phyloP scores from a whole-genome alignment of 768 basidiomycete species.

The Boletus rex-veris region DNA sequence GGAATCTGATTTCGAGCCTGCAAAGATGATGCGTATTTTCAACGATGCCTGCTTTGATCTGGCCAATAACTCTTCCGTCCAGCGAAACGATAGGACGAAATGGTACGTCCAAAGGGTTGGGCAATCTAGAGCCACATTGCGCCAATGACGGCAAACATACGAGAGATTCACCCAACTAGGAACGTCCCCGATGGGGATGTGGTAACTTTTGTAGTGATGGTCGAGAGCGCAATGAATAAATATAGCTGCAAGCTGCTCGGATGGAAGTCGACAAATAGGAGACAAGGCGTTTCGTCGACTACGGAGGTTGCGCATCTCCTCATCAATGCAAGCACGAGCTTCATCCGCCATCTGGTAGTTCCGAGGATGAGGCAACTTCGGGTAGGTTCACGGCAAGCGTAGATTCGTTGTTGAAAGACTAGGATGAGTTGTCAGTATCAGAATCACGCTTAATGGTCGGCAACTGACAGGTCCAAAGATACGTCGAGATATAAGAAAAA shows the following conservation, averaged over 20 bases:
- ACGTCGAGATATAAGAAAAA: too few relatives aligned
- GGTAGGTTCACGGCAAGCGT: too few relatives aligned
- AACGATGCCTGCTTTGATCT: conserved; percentile 40
- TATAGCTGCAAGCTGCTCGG: conserved; percentile 10
- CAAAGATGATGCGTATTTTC: neutral
- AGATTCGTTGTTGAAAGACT: too few relatives aligned
- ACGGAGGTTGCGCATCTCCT: neutral
- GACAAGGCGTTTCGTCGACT: conserved; percentile 9
- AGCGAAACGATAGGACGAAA: conserved; percentile 29
- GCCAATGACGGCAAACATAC: conserved; percentile 34
- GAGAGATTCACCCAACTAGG: conserved; percentile 10
- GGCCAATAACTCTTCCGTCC: conserved; percentile 39
- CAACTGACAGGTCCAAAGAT: too few relatives aligned
- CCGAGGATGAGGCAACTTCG: too few relatives aligned
- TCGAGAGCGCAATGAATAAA: conserved; percentile 7
- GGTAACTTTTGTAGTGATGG: neutral
- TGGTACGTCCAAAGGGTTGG: conserved; percentile 39
- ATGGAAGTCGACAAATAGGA: conserved; percentile 11
- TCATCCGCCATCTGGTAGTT: too few relatives aligned
- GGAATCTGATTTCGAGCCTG: neutral
- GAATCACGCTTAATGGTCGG: too few relatives aligned
- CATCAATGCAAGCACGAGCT: neutral
- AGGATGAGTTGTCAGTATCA: too few relatives aligned
- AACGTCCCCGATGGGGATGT: too few relatives aligned
- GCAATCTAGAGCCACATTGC: conserved; percentile 38